A percentile compares a stretch with the other conserved stretches of the same genome.
phyloP scores from a whole-genome alignment of 805 yeast species.

The Zygosaccharomyces bailii region DNA sequence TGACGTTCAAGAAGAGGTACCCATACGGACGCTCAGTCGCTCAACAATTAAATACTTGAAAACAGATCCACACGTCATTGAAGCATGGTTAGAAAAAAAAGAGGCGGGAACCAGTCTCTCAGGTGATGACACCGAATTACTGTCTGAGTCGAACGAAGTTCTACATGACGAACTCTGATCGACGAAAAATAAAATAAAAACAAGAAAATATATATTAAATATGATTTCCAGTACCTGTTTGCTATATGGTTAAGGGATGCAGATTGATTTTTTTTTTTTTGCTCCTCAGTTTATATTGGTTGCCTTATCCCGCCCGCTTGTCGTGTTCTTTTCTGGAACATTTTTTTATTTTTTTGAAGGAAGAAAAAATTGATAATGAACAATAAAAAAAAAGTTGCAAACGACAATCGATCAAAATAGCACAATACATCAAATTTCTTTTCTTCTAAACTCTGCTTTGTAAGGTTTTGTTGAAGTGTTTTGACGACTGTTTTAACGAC shows the following conservation, averaged over 20 bases:
- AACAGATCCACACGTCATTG: background rate
- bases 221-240: background rate
- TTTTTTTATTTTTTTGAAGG: background rate
- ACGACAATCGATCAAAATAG: background rate
- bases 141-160: too few relatives aligned
- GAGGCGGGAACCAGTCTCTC: too few relatives aligned
- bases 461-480: background rate
- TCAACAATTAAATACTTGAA: conserved; percentile 2
- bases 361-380: background rate
- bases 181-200: background rate
- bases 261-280: too few relatives aligned
- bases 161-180: conserved; percentile 3
- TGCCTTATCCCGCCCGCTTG: background rate
- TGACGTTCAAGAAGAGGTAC: conserved; percentile 61
- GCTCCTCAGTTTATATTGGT: background rate
- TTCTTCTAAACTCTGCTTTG: background rate
- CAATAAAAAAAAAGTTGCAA: background rate
- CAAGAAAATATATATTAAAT: background rate
- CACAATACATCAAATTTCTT: background rate
- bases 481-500: background rate
- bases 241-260: too few relatives aligned
- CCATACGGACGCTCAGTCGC: conserved; percentile 17
- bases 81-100: background rate
- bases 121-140: too few relatives aligned
- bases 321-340: background rate